Evolutionary conservation across 805 yeast species (phyloP).

Genomic region (Sugiyamaella marilandica): DNA sequence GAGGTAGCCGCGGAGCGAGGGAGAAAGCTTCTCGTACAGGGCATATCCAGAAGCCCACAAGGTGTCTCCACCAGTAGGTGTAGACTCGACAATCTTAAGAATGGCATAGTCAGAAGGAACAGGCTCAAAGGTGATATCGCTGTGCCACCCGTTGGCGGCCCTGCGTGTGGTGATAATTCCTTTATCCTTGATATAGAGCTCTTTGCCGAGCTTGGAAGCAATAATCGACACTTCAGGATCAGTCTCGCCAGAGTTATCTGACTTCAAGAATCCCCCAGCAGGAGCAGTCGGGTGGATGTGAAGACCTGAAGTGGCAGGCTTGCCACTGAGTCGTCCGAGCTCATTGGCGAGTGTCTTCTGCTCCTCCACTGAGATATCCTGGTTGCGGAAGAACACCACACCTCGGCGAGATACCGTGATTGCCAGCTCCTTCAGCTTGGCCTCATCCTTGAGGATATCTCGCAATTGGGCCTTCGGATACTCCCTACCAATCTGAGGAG

Average conservation of each 20-base stretch:
- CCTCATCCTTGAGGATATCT: constrained; percentile 29
- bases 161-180: background rate
- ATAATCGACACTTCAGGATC: constrained; percentile 31
- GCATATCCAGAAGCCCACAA: constrained; percentile 50
- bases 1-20: constrained; percentile 43
- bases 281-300: constrained; percentile 33
- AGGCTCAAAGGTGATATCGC: constrained; percentile 71
- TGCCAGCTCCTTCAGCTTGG: constrained; percentile 40
- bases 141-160: constrained; percentile 51
- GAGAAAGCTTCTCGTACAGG: constrained; percentile 50
- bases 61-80: constrained; percentile 53
- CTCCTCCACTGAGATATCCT: constrained; percentile 23
- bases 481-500: constrained; percentile 33
- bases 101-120: constrained; percentile 73
- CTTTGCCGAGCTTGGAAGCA: constrained; percentile 21
- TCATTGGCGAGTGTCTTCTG: constrained; percentile 28
- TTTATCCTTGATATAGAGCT: constrained; percentile 16
- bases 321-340: constrained; percentile 29
- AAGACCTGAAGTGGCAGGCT: constrained; percentile 27
- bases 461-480: constrained; percentile 25
- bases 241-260: constrained; percentile 21
- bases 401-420: constrained; percentile 44
- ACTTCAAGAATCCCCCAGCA: constrained; percentile 28
- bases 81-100: constrained; percentile 57
- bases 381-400: constrained; percentile 49